Percentiles rank a stretch among this genome's conserved stretches.
Evolutionary conservation across 75 land plant species (phyloP).

Genomic region (Picea sitchensis): DNA sequence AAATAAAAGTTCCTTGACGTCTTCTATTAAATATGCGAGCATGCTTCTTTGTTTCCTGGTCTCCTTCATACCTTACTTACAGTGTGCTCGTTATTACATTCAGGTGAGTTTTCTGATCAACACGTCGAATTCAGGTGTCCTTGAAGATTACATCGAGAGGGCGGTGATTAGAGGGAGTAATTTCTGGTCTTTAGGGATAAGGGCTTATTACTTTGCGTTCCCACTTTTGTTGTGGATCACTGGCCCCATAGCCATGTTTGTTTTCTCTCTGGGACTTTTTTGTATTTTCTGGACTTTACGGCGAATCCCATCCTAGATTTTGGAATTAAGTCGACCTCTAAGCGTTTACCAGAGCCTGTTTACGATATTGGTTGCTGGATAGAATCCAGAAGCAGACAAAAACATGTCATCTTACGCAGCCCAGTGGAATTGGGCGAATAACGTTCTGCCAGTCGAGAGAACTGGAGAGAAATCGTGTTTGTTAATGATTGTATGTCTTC

Average conservation of each 20-base stretch:
- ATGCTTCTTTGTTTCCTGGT: conserved; percentile 65
- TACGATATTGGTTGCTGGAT: too few species aligned
- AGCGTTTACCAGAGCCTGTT: too few species aligned
- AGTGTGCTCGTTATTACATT: background rate
- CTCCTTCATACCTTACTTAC: conserved; percentile 62
- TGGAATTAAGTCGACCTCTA: too few species aligned
- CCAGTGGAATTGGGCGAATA: too few species aligned
- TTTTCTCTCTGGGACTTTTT: conserved; percentile 23
- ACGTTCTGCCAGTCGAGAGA: too few species aligned
- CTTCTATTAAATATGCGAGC: conserved; percentile 50
- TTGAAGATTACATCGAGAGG: conserved; percentile 31
- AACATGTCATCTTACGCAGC: too few species aligned
- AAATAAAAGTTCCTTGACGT: conserved; percentile 2
- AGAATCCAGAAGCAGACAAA: too few species aligned
- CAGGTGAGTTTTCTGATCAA: conserved; percentile 72
- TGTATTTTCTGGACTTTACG: conserved; percentile 44
- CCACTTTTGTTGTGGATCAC: too few species aligned
- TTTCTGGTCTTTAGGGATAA: too few species aligned
- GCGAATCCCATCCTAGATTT: conserved; percentile 9
- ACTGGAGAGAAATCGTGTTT: too few species aligned
- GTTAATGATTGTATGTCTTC: too few species aligned
- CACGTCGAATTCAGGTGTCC: conserved; percentile 33
- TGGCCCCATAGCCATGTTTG: conserved; percentile 74
- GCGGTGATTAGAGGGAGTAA: conserved; percentile 1
- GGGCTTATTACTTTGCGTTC: too few species aligned